Conservation (phyloP, 202 grass and related monocot species). For the Hordeum pubiflorum region DNA sequence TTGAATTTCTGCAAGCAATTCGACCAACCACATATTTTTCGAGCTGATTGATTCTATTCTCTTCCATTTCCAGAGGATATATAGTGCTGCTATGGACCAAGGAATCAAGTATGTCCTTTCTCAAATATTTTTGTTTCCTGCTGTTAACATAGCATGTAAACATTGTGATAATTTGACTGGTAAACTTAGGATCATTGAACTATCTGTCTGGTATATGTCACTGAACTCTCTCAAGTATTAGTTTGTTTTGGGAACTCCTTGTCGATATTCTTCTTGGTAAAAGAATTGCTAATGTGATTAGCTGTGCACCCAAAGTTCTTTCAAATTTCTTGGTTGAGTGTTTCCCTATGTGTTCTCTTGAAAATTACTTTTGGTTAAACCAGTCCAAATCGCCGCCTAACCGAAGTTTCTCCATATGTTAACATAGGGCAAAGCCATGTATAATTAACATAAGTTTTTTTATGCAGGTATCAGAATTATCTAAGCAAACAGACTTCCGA, state of each 20-base stretch:
- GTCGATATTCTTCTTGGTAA: conserved; percentile 5
- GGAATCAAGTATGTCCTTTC: conserved; percentile 59
- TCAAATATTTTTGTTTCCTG: background rate
- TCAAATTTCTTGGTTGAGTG: background rate
- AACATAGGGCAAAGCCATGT: background rate
- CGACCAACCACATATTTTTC: background rate
- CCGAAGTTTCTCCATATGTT: conserved; percentile 11
- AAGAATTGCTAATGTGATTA: conserved; percentile 6
- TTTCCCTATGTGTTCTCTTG: background rate
- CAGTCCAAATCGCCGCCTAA: background rate
- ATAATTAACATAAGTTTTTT: background rate
- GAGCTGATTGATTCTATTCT: conserved; percentile 36
- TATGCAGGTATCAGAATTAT: conserved; percentile 90
- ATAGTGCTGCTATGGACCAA: conserved; percentile 38
- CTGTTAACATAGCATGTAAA: background rate
- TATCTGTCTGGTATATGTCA: background rate
- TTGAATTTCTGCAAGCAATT: conserved; percentile 4
- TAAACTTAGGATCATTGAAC: background rate
- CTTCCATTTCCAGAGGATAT: conserved; percentile 61
- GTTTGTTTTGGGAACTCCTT: conserved; percentile 4
- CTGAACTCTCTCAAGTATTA: background rate
- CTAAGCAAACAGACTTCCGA: conserved; percentile 76
- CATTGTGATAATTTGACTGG: background rate
- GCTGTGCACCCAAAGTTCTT: background rate
- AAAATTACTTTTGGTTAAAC: background rate